A percentile compares a stretch with the other conserved stretches of the same genome.
phyloP scores from a whole-genome alignment of 345 rosid species.

The Lenwebbia sp. region DNA sequence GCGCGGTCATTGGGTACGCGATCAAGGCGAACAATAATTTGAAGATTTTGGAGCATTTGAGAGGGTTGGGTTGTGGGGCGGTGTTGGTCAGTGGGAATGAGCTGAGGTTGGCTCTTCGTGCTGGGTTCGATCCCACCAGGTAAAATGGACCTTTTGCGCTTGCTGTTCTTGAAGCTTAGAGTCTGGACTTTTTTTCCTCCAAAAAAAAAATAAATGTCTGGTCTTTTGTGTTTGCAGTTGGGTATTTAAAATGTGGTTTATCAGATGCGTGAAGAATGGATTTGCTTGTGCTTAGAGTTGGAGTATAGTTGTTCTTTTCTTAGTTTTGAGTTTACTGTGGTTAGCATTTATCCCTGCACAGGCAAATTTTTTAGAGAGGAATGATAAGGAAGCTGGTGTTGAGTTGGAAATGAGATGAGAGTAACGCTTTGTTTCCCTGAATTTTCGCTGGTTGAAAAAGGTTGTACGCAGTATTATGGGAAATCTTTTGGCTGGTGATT shows the following conservation, averaged over 20 bases:
- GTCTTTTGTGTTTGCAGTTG: background rate
- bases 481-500: too few relatives aligned
- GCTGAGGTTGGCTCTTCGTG: slow-evolving; percentile 77
- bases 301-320: background rate
- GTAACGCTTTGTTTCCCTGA: too few relatives aligned
- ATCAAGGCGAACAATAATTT: slow-evolving; percentile 87
- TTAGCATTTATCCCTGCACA: slow-evolving; percentile 9
- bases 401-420: too few relatives aligned
- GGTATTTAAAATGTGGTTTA: background rate
- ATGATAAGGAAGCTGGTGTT: too few relatives aligned
- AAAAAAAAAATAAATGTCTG: too few relatives aligned
- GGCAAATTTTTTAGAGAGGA: too few relatives aligned
- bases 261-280: background rate
- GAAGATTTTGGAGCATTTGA: slow-evolving; percentile 92
- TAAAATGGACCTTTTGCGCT: slow-evolving; percentile 4
- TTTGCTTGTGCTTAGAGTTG: background rate
- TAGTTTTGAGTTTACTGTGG: background rate
- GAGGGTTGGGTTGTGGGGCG: slow-evolving; percentile 87
- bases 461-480: too few relatives aligned
- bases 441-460: too few relatives aligned
- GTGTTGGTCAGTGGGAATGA: slow-evolving; percentile 95
- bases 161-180: background rate
- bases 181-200: background rate
- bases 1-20: slow-evolving; percentile 75
- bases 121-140: slow-evolving; percentile 90